Evolutionary conservation across 257 asterid species (phyloP).

Genomic region (Cordia subcordata): DNA sequence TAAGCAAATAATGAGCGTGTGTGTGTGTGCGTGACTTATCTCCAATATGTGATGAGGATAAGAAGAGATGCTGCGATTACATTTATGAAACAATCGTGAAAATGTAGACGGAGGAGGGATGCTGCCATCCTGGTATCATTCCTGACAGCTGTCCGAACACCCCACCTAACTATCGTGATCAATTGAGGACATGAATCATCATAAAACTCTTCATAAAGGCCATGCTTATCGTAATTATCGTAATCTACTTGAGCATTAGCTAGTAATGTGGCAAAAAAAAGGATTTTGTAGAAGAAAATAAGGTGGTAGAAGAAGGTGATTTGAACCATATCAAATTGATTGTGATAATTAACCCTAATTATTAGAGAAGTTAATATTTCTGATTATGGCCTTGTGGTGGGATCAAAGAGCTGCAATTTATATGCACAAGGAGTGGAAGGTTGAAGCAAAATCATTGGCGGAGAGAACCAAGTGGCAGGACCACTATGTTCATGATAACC

Average conservation of each 20-base stretch:
- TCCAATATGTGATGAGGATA: not conserved
- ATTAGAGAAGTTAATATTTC: not conserved
- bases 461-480: slow-evolving; percentile 38
- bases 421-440: slow-evolving; percentile 19
- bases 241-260: slow-evolving; percentile 24
- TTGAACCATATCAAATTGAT: slow-evolving; percentile 29
- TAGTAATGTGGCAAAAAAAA: slow-evolving; percentile 6
- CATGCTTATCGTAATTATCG: no score
- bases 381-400: slow-evolving; percentile 10
- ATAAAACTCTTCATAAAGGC: slow-evolving; percentile 23
- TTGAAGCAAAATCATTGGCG: slow-evolving; percentile 23
- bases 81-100: slow-evolving; percentile 73
- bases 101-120: slow-evolving; percentile 63
- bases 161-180: slow-evolving; percentile 36
- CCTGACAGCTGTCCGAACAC: slow-evolving; percentile 53
- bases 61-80: slow-evolving; percentile 27
- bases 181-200: slow-evolving; percentile 57
- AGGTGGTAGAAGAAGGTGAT: slow-evolving; percentile 7
- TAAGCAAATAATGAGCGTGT: no score
- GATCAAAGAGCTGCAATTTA: slow-evolving; percentile 26
- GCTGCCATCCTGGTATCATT: slow-evolving; percentile 67
- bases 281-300: slow-evolving; percentile 14
- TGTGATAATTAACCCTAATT: not conserved
- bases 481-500: slow-evolving; percentile 48
- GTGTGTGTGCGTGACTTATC: no score